These are phyloP conservation scores for Psilocybe azurescens DNA, from an alignment of 768 basidiomycete genomes.

Conservation along the genomic window DNA sequence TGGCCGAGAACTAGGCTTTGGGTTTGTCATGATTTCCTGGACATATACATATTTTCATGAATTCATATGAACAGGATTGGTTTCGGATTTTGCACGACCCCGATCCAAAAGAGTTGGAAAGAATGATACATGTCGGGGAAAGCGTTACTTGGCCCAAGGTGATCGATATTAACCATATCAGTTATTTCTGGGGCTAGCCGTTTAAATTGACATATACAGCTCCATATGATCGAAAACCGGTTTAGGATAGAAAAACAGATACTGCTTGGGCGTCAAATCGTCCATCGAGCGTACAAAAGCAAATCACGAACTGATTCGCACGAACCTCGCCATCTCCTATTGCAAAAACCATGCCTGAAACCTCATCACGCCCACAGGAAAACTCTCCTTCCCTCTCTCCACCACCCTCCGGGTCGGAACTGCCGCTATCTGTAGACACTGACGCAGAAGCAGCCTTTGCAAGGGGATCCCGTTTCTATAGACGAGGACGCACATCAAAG, in stretches of 20 bases:
- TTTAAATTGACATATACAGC: conserved; percentile 42
- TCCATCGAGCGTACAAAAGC: conserved; percentile 59
- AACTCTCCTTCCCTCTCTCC: conserved; percentile 34
- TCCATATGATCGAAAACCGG: conserved; percentile 96
- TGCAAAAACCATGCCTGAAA: conserved; percentile 20
- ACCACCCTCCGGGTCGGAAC: conserved; percentile 48
- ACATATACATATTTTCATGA: not conserved
- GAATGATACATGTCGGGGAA: conserved; percentile 90
- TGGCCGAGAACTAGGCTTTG: conserved; percentile 84
- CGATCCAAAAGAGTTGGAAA: conserved; percentile 73
- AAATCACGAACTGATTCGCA: conserved; percentile 25
- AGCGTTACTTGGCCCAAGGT: conserved; percentile 98
- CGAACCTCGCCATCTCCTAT: conserved; percentile 28
- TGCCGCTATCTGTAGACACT: conserved; percentile 75
- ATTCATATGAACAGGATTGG: conserved; percentile 68
- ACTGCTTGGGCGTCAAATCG: conserved; percentile 72
- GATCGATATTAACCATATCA: conserved; percentile 12
- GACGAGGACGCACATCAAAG: conserved; percentile 46
- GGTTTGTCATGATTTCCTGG: conserved; percentile 43
- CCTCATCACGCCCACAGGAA: conserved; percentile 15
- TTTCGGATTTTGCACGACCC: conserved; percentile 85
- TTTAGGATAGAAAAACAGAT: conserved; percentile 85
- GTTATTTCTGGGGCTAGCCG: not conserved
- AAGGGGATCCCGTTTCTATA: conserved; percentile 59
- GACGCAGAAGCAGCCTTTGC: conserved; percentile 78